Evolutionary conservation across 2,329 filamentous ascomycete species (phyloP).

Genomic region (Paecilomyces sp.): DNA sequence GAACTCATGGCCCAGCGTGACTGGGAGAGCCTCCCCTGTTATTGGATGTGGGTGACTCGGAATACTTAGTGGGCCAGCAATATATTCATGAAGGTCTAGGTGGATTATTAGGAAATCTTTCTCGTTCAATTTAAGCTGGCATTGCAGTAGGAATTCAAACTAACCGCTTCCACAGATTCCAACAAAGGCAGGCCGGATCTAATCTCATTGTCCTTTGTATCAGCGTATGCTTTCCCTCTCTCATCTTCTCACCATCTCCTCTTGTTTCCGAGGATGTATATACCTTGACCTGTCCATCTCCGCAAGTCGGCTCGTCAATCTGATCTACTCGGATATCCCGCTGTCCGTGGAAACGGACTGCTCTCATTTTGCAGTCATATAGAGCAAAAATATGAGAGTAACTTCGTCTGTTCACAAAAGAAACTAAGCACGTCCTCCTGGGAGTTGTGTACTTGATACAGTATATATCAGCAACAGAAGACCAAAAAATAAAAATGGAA

Average conservation of each 20-base stretch:
- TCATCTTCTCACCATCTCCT: neutral
- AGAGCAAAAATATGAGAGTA: no score
- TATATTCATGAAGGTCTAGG: conserved; percentile 48
- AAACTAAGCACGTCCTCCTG: no score
- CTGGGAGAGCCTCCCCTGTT: conserved; percentile 50
- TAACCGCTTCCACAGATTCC: conserved; percentile 28
- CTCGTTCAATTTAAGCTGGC: neutral
- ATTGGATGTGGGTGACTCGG: conserved; percentile 49
- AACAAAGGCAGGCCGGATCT: conserved; percentile 25
- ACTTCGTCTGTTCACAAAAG: no score
- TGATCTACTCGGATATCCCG: conserved; percentile 29
- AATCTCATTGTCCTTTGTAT: neutral
- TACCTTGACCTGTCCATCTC: conserved; percentile 44
- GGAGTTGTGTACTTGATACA: no score
- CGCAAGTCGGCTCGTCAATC: conserved; percentile 31
- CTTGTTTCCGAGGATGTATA: neutral
- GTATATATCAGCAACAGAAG: neutral
- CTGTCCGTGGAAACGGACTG: conserved; percentile 28
- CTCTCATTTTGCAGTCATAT: conserved; percentile 18
- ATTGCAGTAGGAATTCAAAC: neutral
- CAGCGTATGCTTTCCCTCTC: neutral
- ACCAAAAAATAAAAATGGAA: neutral
- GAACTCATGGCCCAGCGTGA: conserved; percentile 61
- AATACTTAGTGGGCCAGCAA: conserved; percentile 42
- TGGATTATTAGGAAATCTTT: neutral